Evolutionary conservation across 345 rosid genomes (phyloP).

Genomic region (Alliaria petiolata): DNA sequence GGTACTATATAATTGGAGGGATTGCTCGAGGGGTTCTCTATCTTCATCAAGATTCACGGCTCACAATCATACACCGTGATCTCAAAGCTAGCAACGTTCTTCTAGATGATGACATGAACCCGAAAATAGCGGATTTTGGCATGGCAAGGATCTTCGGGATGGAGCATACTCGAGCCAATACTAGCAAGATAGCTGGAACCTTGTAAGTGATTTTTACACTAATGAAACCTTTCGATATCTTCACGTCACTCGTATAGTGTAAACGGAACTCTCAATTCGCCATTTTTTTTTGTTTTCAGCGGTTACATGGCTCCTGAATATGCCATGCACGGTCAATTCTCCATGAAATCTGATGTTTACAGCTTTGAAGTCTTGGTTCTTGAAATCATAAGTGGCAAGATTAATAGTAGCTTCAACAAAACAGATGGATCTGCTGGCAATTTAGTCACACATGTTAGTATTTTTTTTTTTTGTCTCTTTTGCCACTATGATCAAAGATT

Average conservation of each 20-base stretch:
- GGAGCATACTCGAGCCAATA: not conserved
- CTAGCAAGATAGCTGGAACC: constrained; percentile 17
- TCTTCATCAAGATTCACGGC: constrained; percentile 2
- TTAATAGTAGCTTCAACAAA: constrained; percentile 11
- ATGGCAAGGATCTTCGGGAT: not conserved
- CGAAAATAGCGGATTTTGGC: not conserved
- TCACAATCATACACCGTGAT: constrained; percentile 7
- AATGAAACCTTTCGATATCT: not conserved
- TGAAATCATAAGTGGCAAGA: constrained; percentile 31
- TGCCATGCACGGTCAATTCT: constrained; percentile 20
- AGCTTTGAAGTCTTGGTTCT: constrained; percentile 16
- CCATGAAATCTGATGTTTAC: constrained; percentile 19
- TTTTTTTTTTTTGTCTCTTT: not conserved
- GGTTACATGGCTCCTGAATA: constrained; percentile 38
- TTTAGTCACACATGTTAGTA: constrained; percentile 29
- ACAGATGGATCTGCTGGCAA: constrained; percentile 4
- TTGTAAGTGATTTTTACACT: not conserved
- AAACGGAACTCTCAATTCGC: not conserved
- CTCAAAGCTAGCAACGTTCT: constrained; percentile 7
- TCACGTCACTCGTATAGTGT: not conserved
- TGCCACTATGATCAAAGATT: not conserved
- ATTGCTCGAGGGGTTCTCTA: constrained; percentile 8
- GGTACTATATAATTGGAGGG: not conserved
- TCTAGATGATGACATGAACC: not conserved
- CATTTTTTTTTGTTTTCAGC: not conserved